Evolutionary conservation across 441 rosid species (phyloP), one percentile per base, ranked within the genome.

Genomic region (Melianthus villosus): DNA sequence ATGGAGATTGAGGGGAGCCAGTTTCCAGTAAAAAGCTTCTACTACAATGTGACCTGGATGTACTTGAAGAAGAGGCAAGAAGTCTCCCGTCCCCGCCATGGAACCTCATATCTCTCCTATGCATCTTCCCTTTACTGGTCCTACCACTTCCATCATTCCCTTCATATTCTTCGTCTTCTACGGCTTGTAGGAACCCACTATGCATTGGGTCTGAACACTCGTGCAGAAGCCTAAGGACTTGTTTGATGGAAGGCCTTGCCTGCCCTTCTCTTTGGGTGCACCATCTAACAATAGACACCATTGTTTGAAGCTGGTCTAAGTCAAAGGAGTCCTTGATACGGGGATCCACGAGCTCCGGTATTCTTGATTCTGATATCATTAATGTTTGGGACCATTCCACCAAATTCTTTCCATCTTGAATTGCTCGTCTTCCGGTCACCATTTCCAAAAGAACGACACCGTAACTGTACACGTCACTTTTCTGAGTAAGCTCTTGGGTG

Each of bases 401-500:
- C 46, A 83, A 59, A 57, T 71, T 83, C 63, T 62, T 77, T 41
- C 74, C 72, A 37, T 83, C 92, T 33, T 76, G 82, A 10, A 83
- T 61, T 1, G 82, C 97, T 52, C 70, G 52, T 56, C 75, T 76
- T 26, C 63, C 93, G 0, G 92, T 81, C 51, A 89, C 60, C 46
- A 83, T 62, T 59, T 89, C 98, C 42, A 89, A 44, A 44, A 89
- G 61, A 26, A 89, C 54, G 18, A 89, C 94, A 10, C 98, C 98
- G 1, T 68, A 84, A 68, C 98, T 81, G 56, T 89, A 89, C n/a
- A 84, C 59, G 54, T 89, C 96, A 40, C 96, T 89, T 61, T 82
- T 89, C 72, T 89, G 81, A 0, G 84, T 89, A 46, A 84, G 81
- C 57, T 89, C 82, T 49, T 74, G 93, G 17, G 87, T 76, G 50